phyloP scores from a whole-genome alignment of 2,329 filamentous ascomycete genomes.

The Phaeosphaeriaceae sp. region DNA sequence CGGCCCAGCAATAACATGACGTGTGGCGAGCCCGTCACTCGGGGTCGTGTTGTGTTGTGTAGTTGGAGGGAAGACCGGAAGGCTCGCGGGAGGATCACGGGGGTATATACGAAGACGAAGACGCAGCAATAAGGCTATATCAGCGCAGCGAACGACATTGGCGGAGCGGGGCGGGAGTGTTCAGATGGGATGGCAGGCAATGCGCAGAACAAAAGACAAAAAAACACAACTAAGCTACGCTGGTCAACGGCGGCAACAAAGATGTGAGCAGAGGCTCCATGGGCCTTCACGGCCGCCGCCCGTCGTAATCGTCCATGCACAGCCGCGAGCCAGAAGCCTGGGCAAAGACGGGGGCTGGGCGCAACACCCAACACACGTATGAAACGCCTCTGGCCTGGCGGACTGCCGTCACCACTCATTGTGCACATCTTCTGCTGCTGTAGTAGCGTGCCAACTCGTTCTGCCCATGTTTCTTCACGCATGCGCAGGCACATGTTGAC shows the following conservation, averaged over 20 bases:
- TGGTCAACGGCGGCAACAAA: slow-evolving; percentile 3
- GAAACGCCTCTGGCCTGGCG: slow-evolving; percentile 16
- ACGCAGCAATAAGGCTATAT: slow-evolving; percentile 9
- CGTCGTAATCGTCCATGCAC: slow-evolving; percentile 33
- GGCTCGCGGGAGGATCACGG: not conserved
- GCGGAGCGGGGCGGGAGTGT: slow-evolving; percentile 13
- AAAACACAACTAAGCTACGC: not conserved
- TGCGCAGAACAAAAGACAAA: slow-evolving; percentile 11
- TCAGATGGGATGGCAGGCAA: slow-evolving; percentile 2
- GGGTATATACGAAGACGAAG: not conserved
- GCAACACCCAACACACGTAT: slow-evolving; percentile 24
- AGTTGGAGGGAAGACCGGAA: slow-evolving; percentile 7
- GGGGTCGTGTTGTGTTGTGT: not conserved
- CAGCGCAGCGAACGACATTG: slow-evolving; percentile 43
- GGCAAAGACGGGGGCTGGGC: slow-evolving; percentile 20
- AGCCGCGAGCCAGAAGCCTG: slow-evolving; percentile 17
- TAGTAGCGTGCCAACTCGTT: not conserved
- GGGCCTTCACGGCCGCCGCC: slow-evolving; percentile 19
- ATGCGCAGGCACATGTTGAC: not conserved
- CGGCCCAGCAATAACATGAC: slow-evolving; percentile 38
- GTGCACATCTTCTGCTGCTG: not conserved
- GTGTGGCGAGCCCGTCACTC: slow-evolving; percentile 20
- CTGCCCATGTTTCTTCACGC: not conserved
- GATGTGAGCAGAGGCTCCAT: slow-evolving; percentile 10
- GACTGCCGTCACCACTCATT: not conserved